These are phyloP conservation scores for Chaetomium sp. DNA, from an alignment of 2,329 filamentous ascomycete species.

Conservation along the genomic window DNA sequence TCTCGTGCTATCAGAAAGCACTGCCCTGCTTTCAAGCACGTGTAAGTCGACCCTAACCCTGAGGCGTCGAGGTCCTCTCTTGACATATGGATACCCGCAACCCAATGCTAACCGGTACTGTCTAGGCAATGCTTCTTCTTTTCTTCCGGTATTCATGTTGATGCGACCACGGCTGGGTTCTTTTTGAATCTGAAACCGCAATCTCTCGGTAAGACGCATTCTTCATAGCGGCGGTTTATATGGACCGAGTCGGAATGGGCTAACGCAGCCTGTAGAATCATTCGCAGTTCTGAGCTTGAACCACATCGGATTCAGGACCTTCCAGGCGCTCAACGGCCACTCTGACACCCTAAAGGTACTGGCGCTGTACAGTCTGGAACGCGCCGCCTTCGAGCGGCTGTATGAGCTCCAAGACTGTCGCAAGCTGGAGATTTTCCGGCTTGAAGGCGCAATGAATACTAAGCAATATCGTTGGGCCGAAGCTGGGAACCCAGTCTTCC, in stretches of 20 bases:
- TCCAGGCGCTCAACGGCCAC: slow-evolving; percentile 46
- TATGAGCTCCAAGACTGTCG: slow-evolving; percentile 30
- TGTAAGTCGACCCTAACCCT: slow-evolving; percentile 29
- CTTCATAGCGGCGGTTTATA: not conserved
- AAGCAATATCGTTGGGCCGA: slow-evolving; percentile 19
- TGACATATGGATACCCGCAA: not conserved
- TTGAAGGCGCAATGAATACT: slow-evolving; percentile 26
- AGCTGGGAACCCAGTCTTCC: slow-evolving; percentile 21
- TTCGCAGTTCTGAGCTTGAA: slow-evolving; percentile 54
- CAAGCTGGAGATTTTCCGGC: slow-evolving; percentile 29
- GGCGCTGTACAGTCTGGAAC: slow-evolving; percentile 27
- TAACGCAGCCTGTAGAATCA: slow-evolving; percentile 28
- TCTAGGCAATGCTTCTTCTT: not conserved
- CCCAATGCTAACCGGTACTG: not conserved
- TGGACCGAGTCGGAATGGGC: too few species aligned
- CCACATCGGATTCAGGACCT: slow-evolving; percentile 46
- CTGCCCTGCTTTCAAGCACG: slow-evolving; percentile 55
- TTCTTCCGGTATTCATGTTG: slow-evolving; percentile 40
- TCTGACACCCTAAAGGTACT: slow-evolving; percentile 31
- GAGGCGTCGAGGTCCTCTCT: not conserved
- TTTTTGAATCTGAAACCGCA: slow-evolving; percentile 43
- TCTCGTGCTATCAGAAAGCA: slow-evolving; percentile 47
- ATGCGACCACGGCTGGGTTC: too few species aligned
- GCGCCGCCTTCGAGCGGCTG: slow-evolving; percentile 26
- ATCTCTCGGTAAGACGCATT: slow-evolving; percentile 34